Conservation (phyloP, 108 stramenopile genomes). For the Seminavis robusta region DNA sequence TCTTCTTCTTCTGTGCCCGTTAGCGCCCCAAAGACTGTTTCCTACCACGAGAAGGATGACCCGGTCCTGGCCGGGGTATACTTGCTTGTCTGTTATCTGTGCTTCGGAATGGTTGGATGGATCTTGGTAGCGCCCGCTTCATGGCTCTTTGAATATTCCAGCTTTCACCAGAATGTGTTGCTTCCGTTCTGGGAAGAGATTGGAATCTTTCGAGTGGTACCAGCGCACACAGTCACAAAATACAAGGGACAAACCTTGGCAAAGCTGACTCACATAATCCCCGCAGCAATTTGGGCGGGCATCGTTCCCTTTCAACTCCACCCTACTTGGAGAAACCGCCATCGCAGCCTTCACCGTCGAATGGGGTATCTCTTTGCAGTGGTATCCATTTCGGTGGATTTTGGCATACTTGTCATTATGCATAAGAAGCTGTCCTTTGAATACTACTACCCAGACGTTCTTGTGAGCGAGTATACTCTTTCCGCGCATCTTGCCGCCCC, state of each 20-base stretch:
- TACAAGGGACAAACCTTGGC: conserved; percentile 13
- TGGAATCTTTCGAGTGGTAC: neutral
- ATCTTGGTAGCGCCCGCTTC: conserved; percentile 13
- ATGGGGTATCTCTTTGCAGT: conserved; percentile 14
- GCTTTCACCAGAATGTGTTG: neutral
- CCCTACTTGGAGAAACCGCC: conserved; percentile 8
- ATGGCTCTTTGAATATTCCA: conserved; percentile 5
- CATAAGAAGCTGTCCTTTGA: conserved; percentile 3
- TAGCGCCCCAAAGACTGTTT: too few relatives aligned
- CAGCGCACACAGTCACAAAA: conserved; percentile 10
- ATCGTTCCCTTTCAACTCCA: conserved; percentile 24
- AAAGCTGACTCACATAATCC: conserved; percentile 16
- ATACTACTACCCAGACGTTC: too few relatives aligned
- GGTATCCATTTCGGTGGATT: conserved; percentile 1
- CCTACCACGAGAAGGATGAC: too few relatives aligned
- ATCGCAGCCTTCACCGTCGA: neutral
- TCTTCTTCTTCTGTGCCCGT: too few relatives aligned
- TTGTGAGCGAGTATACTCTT: too few relatives aligned
- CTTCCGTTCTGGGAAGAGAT: too few relatives aligned
- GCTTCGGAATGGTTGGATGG: conserved; percentile 16
- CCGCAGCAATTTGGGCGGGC: conserved; percentile 14
- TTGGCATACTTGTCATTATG: conserved; percentile 14
- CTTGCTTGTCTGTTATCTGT: too few relatives aligned
- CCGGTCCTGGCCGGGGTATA: too few relatives aligned
- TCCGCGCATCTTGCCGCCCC: too few relatives aligned